Percentiles rank a stretch among this genome's conserved stretches.
phyloP scores from a whole-genome alignment of 2,329 filamentous ascomycete species.

The Cordyceps cicadae region DNA sequence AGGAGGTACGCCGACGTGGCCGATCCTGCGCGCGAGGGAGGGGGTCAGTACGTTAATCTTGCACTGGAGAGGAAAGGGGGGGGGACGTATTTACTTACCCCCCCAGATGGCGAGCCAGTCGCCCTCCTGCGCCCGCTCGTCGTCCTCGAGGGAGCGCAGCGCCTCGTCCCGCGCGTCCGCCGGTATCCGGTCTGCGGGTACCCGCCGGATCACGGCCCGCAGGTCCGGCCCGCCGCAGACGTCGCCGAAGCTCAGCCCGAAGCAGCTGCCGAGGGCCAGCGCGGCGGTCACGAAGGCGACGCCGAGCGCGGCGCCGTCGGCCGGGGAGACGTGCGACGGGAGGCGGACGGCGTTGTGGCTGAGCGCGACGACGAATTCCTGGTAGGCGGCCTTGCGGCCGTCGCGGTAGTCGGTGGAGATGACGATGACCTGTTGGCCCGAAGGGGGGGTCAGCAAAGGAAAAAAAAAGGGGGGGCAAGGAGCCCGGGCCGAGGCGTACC shows the following conservation, averaged over 20 bases:
- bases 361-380: slow-evolving; percentile 58
- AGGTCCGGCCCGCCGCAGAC: slow-evolving; percentile 51
- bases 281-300: slow-evolving; percentile 65
- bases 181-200: slow-evolving; percentile 43
- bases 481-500: slow-evolving; percentile 20
- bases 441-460: neutral
- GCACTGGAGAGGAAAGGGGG: neutral
- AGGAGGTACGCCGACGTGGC: slow-evolving; percentile 61
- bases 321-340: slow-evolving; percentile 42
- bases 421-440: slow-evolving; percentile 39
- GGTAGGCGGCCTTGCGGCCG: slow-evolving; percentile 61
- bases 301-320: slow-evolving; percentile 55
- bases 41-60: no score
- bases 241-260: slow-evolving; percentile 57
- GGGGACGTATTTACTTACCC: slow-evolving; percentile 33
- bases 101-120: slow-evolving; percentile 73
- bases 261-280: slow-evolving; percentile 58
- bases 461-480: neutral
- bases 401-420: slow-evolving; percentile 70
- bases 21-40: no score
- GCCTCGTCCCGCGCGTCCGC: slow-evolving; percentile 56
- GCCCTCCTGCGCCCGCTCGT: slow-evolving; percentile 47
- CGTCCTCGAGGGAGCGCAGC: slow-evolving; percentile 41
- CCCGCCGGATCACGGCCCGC: slow-evolving; percentile 36
- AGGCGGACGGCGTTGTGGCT: slow-evolving; percentile 58